Evolutionary conservation across 192 early-diverging fungal genomes (phyloP).

Genomic region (Backusella liffmaniae): DNA sequence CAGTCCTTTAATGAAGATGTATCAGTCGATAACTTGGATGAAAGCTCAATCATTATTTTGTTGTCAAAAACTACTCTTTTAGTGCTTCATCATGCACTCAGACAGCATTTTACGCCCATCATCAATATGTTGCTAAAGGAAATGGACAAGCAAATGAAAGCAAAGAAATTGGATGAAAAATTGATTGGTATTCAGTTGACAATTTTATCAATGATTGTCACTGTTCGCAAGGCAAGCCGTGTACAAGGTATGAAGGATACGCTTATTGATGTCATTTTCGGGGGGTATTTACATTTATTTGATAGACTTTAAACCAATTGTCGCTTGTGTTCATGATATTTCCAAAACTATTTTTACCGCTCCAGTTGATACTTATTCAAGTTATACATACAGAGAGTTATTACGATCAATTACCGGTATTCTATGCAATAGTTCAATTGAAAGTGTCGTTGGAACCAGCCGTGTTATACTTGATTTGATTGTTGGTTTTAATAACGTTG

Average conservation of each 20-base stretch:
- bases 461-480: slow-evolving; percentile 30
- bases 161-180: slow-evolving; percentile 28
- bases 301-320: slow-evolving; percentile 47
- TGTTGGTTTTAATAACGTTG: slow-evolving; percentile 43
- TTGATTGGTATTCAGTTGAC: slow-evolving; percentile 43
- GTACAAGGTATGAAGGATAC: slow-evolving; percentile 37
- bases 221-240: slow-evolving; percentile 54
- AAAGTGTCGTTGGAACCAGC: slow-evolving; percentile 33
- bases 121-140: slow-evolving; percentile 41
- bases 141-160: slow-evolving; percentile 30
- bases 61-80: slow-evolving; percentile 49
- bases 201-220: slow-evolving; percentile 43
- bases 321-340: slow-evolving; percentile 38
- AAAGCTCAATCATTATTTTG: slow-evolving; percentile 35
- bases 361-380: slow-evolving; percentile 16
- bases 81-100: slow-evolving; percentile 49
- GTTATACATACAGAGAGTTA: slow-evolving; percentile 28
- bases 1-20: slow-evolving; percentile 37
- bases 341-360: slow-evolving; percentile 34
- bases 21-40: slow-evolving; percentile 25
- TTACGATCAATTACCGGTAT: slow-evolving; percentile 28
- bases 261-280: too few species aligned
- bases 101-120: slow-evolving; percentile 47
- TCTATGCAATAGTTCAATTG: slow-evolving; percentile 29
- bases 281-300: not conserved